phyloP scores from a whole-genome alignment of 495 filamentous ascomycete species.

The Xylaria longipes region DNA sequence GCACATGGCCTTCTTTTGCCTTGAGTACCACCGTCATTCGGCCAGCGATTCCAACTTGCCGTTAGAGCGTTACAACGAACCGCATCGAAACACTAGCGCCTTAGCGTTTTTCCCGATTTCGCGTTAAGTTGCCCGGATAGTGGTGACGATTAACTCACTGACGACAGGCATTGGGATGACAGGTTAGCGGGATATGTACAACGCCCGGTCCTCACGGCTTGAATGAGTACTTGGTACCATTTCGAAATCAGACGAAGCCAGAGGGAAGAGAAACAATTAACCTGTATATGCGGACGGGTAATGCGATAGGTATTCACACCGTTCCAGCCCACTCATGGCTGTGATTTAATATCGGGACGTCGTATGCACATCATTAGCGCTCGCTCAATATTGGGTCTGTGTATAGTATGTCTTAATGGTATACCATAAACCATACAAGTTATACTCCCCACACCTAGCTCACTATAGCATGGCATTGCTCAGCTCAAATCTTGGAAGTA shows the following conservation, averaged over 20 bases:
- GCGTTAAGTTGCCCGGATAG: not conserved
- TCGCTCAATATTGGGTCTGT: constrained; percentile 15
- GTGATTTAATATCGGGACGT: constrained; percentile 43
- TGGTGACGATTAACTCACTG: not conserved
- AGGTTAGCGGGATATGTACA: not conserved
- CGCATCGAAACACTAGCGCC: constrained; percentile 16
- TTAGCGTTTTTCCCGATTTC: not conserved
- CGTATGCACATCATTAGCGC: constrained; percentile 37
- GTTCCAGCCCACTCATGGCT: constrained; percentile 38
- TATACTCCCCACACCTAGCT: constrained; percentile 1
- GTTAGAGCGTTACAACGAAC: constrained; percentile 26
- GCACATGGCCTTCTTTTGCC: constrained; percentile 15
- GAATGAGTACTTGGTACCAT: not conserved
- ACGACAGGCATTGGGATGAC: not conserved
- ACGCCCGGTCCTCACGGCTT: not conserved
- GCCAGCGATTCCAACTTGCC: constrained; percentile 25
- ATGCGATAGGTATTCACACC: constrained; percentile 25
- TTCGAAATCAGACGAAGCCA: not conserved
- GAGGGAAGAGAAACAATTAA: not conserved
- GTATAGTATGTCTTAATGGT: constrained; percentile 11
- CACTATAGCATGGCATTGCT: constrained; percentile 16
- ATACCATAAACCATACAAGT: constrained; percentile 3
- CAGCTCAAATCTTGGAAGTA: constrained; percentile 21
- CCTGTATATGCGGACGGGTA: constrained; percentile 36
- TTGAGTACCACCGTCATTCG: constrained; percentile 20